These are phyloP conservation scores for Sindora glabra DNA, from an alignment of 306 rosid species.

Conservation along the genomic window DNA sequence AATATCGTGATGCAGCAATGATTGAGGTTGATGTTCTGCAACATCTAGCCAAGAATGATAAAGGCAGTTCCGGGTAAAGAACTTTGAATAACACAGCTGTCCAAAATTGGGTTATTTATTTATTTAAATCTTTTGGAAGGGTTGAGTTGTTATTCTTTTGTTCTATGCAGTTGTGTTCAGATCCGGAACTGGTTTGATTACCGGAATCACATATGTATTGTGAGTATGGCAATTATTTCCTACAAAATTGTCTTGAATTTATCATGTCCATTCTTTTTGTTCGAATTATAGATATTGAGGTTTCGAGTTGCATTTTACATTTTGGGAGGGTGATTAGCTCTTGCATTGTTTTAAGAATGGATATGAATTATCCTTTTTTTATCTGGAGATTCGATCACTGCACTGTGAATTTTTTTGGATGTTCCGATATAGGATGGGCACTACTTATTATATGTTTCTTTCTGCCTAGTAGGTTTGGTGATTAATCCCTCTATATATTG, in stretches of 20 bases:
- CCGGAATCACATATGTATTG: conserved; percentile 93
- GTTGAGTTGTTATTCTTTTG: conserved; percentile 9
- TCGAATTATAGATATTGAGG: background rate
- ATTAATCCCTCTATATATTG: conserved; percentile 1
- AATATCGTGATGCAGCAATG: conserved; percentile 95
- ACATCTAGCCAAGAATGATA: conserved; percentile 50
- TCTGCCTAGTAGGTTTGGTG: conserved; percentile 1
- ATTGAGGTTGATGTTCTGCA: conserved; percentile 80
- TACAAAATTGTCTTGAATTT: background rate
- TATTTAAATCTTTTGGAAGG: conserved; percentile 4
- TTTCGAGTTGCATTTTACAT: background rate
- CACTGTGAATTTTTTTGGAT: background rate
- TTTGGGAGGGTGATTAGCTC: background rate
- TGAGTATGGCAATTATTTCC: conserved; percentile 39
- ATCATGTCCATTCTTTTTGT: background rate
- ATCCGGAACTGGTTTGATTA: conserved; percentile 85
- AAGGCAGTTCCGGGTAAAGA: conserved; percentile 54
- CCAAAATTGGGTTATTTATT: conserved; percentile 22
- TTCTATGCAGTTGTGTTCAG: conserved; percentile 78
- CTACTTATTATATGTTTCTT: conserved; percentile 1
- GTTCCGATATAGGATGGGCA: background rate
- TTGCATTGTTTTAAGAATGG: conserved; percentile 2
- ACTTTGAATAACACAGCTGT: background rate
- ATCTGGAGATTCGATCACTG: background rate
- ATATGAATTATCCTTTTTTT: background rate